phyloP scores from a whole-genome alignment of 768 basidiomycete genomes.

The Mrakia blollopis region DNA sequence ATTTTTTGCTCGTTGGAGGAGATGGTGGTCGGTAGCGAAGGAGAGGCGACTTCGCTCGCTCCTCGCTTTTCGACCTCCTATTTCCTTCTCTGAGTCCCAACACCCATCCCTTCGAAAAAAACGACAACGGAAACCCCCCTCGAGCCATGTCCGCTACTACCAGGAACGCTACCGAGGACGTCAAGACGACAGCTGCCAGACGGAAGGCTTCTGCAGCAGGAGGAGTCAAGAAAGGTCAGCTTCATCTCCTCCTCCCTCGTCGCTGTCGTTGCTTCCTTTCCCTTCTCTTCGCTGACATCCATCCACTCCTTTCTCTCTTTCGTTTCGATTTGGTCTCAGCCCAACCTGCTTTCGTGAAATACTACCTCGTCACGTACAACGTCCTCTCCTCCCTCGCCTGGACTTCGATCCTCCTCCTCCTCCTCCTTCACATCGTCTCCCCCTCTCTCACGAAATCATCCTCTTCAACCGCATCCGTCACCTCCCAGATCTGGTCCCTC shows the following conservation, averaged over 20 bases:
- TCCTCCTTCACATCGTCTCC: conserved; percentile 48
- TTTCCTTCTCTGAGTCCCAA: not conserved
- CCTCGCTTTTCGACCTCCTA: not conserved
- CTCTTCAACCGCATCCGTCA: conserved; percentile 36
- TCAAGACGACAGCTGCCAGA: conserved; percentile 23
- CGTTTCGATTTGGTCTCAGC: not conserved
- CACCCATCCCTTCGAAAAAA: not conserved
- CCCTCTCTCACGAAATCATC: conserved; percentile 45
- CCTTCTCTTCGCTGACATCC: not conserved
- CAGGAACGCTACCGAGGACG: not conserved
- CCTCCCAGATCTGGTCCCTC: conserved; percentile 27
- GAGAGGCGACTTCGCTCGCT: not conserved
- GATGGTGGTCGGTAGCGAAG: not conserved
- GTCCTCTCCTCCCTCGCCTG: conserved; percentile 67
- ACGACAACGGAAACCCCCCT: not conserved
- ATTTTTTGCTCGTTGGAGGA: not conserved
- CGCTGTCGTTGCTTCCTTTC: not conserved
- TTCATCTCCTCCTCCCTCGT: not conserved
- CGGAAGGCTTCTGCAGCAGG: not conserved
- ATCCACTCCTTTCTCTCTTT: not conserved
- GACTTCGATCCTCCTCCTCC: conserved; percentile 61
- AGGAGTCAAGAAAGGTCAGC: conserved; percentile 25
- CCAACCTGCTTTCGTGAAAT: conserved; percentile 32
- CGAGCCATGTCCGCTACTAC: not conserved
- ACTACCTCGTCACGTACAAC: conserved; percentile 78